Conservation (phyloP, 1,139 yeast species). For the Suhomyces maxii region DNA sequence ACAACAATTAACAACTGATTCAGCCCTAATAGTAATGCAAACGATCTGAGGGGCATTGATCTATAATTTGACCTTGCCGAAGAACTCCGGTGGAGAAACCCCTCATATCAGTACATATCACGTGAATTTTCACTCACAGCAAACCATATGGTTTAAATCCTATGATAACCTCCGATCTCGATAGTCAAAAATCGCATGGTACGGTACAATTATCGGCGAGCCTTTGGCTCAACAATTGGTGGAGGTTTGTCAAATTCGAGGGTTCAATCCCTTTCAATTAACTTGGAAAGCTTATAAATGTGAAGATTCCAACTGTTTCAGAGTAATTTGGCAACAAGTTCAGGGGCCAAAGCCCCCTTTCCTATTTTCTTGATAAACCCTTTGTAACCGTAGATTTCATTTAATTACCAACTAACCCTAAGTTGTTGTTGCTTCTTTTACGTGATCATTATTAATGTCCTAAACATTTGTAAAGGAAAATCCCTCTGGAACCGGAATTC, state of each 20-base stretch:
- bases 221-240: not conserved
- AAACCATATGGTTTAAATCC: not conserved
- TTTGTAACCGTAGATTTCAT: not conserved
- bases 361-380: not conserved
- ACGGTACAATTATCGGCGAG: not conserved
- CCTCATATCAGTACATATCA: not conserved
- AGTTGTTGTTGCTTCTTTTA: not conserved
- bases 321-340: too few species aligned
- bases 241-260: not conserved
- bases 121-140: not conserved
- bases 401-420: not conserved
- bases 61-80: too few species aligned
- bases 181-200: not conserved
- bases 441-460: constrained; percentile 3
- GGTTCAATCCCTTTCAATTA: not conserved
- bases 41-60: too few species aligned
- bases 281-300: too few species aligned
- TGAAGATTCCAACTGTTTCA: too few species aligned
- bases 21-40: too few species aligned
- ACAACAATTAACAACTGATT: too few species aligned
- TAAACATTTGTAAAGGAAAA: not conserved
- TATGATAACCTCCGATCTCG: not conserved
- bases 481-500: not conserved
- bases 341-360: too few species aligned
- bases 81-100: not conserved